Evolutionary conservation across 345 rosid genomes (phyloP), one percentile per base, ranked within the genome.

Genomic region (Citrus medica): DNA sequence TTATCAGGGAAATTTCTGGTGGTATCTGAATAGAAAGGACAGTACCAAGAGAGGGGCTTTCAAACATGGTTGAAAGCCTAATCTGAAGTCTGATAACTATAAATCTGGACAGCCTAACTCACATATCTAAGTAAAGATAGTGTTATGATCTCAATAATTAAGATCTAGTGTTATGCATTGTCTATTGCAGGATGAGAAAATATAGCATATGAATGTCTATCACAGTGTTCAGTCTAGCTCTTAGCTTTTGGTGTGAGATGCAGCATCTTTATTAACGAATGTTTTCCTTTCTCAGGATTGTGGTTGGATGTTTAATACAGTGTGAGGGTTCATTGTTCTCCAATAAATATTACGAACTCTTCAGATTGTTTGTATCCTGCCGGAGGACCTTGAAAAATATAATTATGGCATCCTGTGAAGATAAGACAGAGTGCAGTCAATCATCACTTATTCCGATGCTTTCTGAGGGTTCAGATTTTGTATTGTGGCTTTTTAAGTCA

Each of bases 401-500:
- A 76, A 64, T 86, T 66, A 85, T 83, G 84, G 76, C 80, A 79
- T 89, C 86, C 71, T 86, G 83, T 56, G 85, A 87, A 77, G 86
- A 88, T 75, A 86, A 82, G 69, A 61, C 79, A 22, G 83, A 76
- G 79, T 71, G 76, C 75, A 64, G 76, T 79, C 71, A 79, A 75
- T 82, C 84, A 72, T 79, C 86, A 53, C 73, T 67, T 70, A 68
- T 72, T 69, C 71, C 89, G 32, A 69, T 90, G 65, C 63, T 88
- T 62, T 79, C 86, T 48, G 91, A 89, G 80, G 86, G 63, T 80
- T 79, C 82, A 65, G 71, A 78, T 81, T 85, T 89, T 78, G 79
- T 85, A 42, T 78, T 79, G 63, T 96, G 99, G 99, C 88, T 96
- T 83, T 86, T 86, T 79, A 89, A 90, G 85, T 94, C 98, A 9